These are phyloP conservation scores for Dryas alaskensis DNA, from an alignment of 306 rosid species.

Conservation along the genomic window DNA sequence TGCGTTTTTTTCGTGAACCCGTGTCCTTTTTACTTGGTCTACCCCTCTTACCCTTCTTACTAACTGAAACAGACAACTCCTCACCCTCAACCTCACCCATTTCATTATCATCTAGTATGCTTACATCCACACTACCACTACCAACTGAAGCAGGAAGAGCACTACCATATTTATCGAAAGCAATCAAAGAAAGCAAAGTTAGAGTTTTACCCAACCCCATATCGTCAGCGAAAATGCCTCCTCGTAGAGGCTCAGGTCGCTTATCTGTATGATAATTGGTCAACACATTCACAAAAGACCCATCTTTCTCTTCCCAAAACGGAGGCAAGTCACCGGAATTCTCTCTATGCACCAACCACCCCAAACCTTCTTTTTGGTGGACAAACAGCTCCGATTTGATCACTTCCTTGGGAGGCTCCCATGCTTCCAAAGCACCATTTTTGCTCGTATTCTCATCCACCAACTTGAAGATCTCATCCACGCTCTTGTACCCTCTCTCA, in stretches of 20 bases:
- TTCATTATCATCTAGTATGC: slow-evolving; percentile 27
- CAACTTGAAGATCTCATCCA: slow-evolving; percentile 53
- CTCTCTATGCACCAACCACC: slow-evolving; percentile 65
- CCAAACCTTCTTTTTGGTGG: slow-evolving; percentile 70
- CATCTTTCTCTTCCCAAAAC: slow-evolving; percentile 62
- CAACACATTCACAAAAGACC: slow-evolving; percentile 49
- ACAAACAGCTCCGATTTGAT: slow-evolving; percentile 53
- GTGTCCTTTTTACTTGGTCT: slow-evolving; percentile 17
- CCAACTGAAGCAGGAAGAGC: not conserved
- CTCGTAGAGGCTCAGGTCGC: slow-evolving; percentile 63
- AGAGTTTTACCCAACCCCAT: slow-evolving; percentile 93
- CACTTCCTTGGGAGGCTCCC: slow-evolving; percentile 45
- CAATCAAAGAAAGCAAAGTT: slow-evolving; percentile 62
- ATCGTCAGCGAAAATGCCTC: slow-evolving; percentile 75
- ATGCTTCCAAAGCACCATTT: slow-evolving; percentile 23
- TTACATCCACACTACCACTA: slow-evolving; percentile 21
- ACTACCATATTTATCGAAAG: slow-evolving; percentile 43
- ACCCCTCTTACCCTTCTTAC: slow-evolving; percentile 41
- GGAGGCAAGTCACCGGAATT: slow-evolving; percentile 58
- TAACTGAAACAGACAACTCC: slow-evolving; percentile 14
- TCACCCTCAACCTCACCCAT: slow-evolving; percentile 20
- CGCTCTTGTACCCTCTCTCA: slow-evolving; percentile 1
- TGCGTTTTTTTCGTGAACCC: slow-evolving; percentile 29
- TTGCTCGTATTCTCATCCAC: slow-evolving; percentile 32
- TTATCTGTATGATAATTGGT: slow-evolving; percentile 43